These are phyloP conservation scores for Bassia scoparia DNA, from an alignment of 148 eudicot species.

Conservation along the genomic window DNA sequence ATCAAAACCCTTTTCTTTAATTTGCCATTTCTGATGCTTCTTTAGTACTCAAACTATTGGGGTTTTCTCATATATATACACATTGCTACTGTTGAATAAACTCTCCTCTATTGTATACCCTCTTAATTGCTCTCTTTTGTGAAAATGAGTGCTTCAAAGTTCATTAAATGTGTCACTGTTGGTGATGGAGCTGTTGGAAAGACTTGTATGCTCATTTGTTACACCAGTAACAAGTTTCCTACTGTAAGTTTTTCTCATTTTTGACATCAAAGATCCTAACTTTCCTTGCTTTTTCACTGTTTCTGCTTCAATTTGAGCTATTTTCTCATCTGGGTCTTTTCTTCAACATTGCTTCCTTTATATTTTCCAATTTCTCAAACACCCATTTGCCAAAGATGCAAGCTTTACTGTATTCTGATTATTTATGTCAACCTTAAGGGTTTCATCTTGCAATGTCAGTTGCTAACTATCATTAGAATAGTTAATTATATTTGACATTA, in stretches of 20 bases:
- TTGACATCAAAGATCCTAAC: not conserved
- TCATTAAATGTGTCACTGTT: constrained; percentile 96
- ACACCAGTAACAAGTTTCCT: constrained; percentile 96
- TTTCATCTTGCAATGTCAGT: not conserved
- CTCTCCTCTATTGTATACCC: not conserved
- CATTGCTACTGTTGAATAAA: constrained; percentile 9
- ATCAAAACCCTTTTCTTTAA: constrained; percentile 20
- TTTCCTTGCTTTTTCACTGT: not conserved
- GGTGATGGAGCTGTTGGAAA: constrained; percentile 99
- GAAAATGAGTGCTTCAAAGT: constrained; percentile 81
- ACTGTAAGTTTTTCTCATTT: constrained; percentile 53
- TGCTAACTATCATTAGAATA: not conserved
- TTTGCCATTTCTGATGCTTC: constrained; percentile 24
- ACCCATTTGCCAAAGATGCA: not conserved
- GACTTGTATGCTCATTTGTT: constrained; percentile 95
- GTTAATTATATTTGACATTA: not conserved
- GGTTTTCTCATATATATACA: constrained; percentile 7
- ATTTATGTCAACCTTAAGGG: not conserved
- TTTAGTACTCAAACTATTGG: constrained; percentile 24
- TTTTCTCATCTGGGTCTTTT: constrained; percentile 21
- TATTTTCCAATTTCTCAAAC: not conserved
- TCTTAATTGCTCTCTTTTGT: not conserved
- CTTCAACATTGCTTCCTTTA: not conserved
- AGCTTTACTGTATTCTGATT: not conserved
- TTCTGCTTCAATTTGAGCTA: not conserved